Evolutionary conservation across 192 early-diverging fungal species (phyloP).

Genomic region (Entomortierella beljakovae): DNA sequence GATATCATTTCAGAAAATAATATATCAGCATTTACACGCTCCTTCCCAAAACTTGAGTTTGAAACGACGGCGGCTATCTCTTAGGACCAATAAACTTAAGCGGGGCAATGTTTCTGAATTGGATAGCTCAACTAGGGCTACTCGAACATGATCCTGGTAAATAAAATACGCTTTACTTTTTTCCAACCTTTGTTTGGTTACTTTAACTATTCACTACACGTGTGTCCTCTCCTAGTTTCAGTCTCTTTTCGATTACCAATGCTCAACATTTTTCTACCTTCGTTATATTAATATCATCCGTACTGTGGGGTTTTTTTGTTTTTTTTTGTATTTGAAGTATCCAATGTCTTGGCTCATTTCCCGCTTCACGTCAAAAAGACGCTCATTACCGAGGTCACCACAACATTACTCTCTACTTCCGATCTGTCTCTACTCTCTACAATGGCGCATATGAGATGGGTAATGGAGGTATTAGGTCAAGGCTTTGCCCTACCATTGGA

Average conservation of each 20-base stretch:
- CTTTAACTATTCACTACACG: too few species aligned
- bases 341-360: slow-evolving; percentile 74
- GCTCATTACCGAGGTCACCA: slow-evolving; percentile 77
- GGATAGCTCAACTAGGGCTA: slow-evolving; percentile 76
- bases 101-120: slow-evolving; percentile 77
- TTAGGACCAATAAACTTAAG: background rate
- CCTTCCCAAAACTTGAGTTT: background rate
- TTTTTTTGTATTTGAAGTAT: too few species aligned
- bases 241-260: too few species aligned
- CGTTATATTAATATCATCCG: too few species aligned
- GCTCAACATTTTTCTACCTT: too few species aligned
- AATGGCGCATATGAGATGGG: slow-evolving; percentile 82
- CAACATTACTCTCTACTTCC: slow-evolving; percentile 58
- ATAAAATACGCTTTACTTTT: background rate
- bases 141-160: slow-evolving; percentile 79
- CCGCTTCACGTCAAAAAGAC: slow-evolving; percentile 72
- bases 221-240: too few species aligned
- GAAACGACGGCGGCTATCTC: background rate
- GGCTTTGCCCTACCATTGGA: slow-evolving; percentile 84
- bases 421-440: slow-evolving; percentile 76
- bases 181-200: background rate
- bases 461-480: slow-evolving; percentile 89
- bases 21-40: too few species aligned
- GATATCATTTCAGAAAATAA: background rate
- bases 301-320: too few species aligned